Conservation (phyloP, 805 yeast genomes). For the Nadsonia fulvescens region DNA sequence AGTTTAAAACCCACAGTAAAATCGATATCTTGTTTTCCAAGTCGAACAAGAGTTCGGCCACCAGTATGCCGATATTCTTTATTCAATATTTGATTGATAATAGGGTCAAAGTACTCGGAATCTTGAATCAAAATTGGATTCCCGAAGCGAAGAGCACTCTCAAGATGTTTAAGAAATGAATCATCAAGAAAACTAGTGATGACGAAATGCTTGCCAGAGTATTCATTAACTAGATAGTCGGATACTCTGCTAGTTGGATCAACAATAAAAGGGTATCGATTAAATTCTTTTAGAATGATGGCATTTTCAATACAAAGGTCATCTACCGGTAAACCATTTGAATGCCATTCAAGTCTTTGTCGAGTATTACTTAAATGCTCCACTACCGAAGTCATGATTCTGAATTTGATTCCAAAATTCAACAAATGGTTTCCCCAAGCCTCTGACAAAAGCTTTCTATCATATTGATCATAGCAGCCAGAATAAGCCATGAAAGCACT, state of each 20-base stretch:
- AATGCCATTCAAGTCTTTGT: constrained; percentile 33
- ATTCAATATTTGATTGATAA: constrained; percentile 42
- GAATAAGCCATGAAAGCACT: constrained; percentile 45
- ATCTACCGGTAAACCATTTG: constrained; percentile 36
- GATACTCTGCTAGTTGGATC: constrained; percentile 47
- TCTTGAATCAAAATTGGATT: constrained; percentile 54
- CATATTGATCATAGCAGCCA: constrained; percentile 37
- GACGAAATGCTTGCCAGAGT: constrained; percentile 20
- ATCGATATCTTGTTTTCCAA: constrained; percentile 52
- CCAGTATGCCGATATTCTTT: constrained; percentile 48
- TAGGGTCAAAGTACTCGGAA: constrained; percentile 67
- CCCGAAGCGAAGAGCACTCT: constrained; percentile 74
- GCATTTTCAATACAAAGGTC: constrained; percentile 47
- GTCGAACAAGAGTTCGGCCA: constrained; percentile 41
- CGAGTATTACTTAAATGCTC: constrained; percentile 24
- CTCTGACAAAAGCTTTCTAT: constrained; percentile 21
- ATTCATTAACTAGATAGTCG: constrained; percentile 22
- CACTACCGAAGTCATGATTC: constrained; percentile 13
- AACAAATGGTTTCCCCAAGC: constrained; percentile 23
- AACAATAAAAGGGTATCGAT: constrained; percentile 37
- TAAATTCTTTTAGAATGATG: constrained; percentile 26
- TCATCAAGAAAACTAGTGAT: constrained; percentile 57
- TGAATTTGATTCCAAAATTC: constrained; percentile 23
- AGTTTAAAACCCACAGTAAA: constrained; percentile 45
- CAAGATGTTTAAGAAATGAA: constrained; percentile 48